Conservation (phyloP, 345 rosid species). For the Euclidium syriacum region DNA sequence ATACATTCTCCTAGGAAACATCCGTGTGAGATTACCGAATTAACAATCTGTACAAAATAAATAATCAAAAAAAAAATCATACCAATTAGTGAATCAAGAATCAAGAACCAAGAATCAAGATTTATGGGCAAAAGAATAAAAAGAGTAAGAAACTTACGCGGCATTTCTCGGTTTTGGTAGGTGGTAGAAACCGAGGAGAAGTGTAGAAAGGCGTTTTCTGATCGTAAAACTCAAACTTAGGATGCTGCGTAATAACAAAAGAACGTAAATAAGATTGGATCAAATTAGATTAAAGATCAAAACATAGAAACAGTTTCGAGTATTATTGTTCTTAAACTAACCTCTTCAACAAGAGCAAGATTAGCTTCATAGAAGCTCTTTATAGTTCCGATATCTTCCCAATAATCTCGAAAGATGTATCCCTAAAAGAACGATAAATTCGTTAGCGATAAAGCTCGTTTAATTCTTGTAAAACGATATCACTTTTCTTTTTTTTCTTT, state of each 20-base stretch:
- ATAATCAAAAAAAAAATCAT: not conserved
- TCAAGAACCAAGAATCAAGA: not conserved
- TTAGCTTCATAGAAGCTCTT: slow-evolving; percentile 88
- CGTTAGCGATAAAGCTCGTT: not conserved
- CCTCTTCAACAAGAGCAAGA: slow-evolving; percentile 90
- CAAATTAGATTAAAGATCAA: not conserved
- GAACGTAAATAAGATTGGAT: not conserved
- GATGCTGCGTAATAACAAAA: slow-evolving; percentile 39
- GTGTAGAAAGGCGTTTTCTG: slow-evolving; percentile 87
- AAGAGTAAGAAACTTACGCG: slow-evolving; percentile 36
- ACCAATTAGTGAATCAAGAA: not conserved
- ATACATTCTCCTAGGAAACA: slow-evolving; percentile 87
- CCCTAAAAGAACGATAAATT: slow-evolving; percentile 38
- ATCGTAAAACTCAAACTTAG: slow-evolving; percentile 82
- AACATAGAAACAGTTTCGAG: not conserved
- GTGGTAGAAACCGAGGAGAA: slow-evolving; percentile 85
- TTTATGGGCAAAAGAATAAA: not conserved
- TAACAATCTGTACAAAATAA: slow-evolving; percentile 60
- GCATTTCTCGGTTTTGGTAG: slow-evolving; percentile 83
- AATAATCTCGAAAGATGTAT: slow-evolving; percentile 75
- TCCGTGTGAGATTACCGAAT: slow-evolving; percentile 90
- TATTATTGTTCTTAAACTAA: slow-evolving; percentile 13
- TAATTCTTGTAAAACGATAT: not conserved
- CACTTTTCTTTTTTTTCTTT: slow-evolving; percentile 5
- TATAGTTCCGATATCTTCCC: slow-evolving; percentile 97